phyloP scores from a whole-genome alignment of 192 early-diverging fungal genomes.

The Backusella morwellensis region DNA sequence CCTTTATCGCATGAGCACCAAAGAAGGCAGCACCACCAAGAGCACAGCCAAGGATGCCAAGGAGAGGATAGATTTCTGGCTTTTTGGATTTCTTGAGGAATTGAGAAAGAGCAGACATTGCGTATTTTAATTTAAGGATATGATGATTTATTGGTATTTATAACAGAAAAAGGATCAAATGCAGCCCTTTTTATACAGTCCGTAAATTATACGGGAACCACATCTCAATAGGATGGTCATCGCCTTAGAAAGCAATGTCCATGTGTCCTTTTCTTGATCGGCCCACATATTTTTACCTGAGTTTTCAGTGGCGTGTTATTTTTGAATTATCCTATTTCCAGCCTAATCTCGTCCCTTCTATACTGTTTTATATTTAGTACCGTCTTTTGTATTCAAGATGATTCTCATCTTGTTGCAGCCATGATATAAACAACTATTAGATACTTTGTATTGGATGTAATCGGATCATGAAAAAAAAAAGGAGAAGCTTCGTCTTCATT shows the following conservation, averaged over 20 bases:
- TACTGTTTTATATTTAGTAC: neutral
- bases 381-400: neutral
- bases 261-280: neutral
- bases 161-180: neutral
- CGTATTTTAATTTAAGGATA: too few relatives aligned
- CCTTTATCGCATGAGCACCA: conserved; percentile 7
- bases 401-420: too few relatives aligned
- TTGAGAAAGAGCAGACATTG: neutral
- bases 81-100: conserved; percentile 8
- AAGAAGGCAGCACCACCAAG: conserved; percentile 22
- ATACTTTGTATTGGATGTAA: neutral
- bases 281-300: neutral
- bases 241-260: neutral
- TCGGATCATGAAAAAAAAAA: neutral
- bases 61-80: conserved; percentile 29
- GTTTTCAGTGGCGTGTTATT: neutral
- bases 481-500: neutral
- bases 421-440: neutral
- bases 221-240: neutral
- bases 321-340: neutral
- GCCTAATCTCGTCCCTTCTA: neutral
- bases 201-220: neutral
- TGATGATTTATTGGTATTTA: neutral
- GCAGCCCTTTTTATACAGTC: neutral
- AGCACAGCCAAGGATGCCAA: conserved; percentile 19